These are phyloP conservation scores for Elsinoe australis DNA, from an alignment of 2,329 filamentous ascomycete genomes.

Conservation along the genomic window DNA sequence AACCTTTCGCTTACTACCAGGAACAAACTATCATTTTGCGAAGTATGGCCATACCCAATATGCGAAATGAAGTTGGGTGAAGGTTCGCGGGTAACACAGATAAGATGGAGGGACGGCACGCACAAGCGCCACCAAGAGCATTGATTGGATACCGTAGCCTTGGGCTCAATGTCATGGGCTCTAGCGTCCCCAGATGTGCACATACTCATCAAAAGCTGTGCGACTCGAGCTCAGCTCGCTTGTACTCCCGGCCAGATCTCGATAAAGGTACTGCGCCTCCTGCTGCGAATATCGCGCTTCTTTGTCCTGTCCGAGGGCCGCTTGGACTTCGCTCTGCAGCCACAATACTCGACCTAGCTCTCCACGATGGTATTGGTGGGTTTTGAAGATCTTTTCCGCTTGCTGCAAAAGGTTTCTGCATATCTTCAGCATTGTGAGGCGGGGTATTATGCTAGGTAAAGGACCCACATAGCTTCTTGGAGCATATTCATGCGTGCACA, in stretches of 20 bases:
- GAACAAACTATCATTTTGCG: too few relatives aligned
- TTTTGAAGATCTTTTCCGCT: not conserved
- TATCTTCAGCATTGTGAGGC: not conserved
- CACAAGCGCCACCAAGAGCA: not conserved
- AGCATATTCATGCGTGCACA: not conserved
- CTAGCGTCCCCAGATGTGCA: constrained; percentile 1
- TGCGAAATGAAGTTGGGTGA: not conserved
- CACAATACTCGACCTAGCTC: not conserved
- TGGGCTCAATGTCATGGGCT: not conserved
- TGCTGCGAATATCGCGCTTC: not conserved
- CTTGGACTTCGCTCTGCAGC: not conserved
- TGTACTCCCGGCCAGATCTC: not conserved
- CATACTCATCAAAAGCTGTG: not conserved
- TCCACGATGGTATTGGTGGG: not conserved
- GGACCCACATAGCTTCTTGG: not conserved
- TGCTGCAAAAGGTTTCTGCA: not conserved
- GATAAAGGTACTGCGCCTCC: not conserved
- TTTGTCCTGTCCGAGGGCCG: not conserved
- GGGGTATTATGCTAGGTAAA: not conserved
- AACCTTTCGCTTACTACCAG: too few relatives aligned
- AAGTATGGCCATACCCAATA: not conserved
- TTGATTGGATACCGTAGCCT: not conserved
- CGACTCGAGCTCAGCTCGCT: not conserved
- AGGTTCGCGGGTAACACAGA: not conserved
- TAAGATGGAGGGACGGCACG: not conserved